Evolutionary conservation across 495 filamentous ascomycete genomes (phyloP), one percentile per base, ranked within the genome.

Genomic region (Talaromyces nanjingensis): DNA sequence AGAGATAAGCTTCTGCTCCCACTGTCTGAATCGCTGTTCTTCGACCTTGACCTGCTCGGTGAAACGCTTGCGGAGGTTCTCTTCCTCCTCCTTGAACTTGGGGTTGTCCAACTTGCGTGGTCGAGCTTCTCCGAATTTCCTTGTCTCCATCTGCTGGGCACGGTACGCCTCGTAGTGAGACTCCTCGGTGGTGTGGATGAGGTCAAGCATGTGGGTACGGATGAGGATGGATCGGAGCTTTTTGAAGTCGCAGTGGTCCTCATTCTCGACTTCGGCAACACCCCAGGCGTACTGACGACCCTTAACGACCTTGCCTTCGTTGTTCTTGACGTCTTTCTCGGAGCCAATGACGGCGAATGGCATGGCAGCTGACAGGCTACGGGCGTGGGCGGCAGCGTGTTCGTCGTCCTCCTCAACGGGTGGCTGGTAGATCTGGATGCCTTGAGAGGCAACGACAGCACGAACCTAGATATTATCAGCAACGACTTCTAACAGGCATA

Each of bases 201-300:
- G 88, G 72, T 98, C 94, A 65, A 98, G 87, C 94, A 98, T 98
- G 82, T 98, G 94, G n/a, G 96, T 98, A 71, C 94, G 92, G 82
- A 98, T 98, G 66, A 98, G 84, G 71, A 98, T 98, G 20, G 92
- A 96, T 68, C 94, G 93, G 65, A 98, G 89, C 83, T 98, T 98
- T 89, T 98, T 98, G 81, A 98, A 98, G 80, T 98, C 94, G 78
- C 94, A 98, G 87, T 98, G 94, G 66, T 98, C 94, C 76, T 98
- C 94, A 76, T 98, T 98, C 86, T 98, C 94, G 59, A 98, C 94
- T 76, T 98, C 94, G 63, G 96, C 94, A 66, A 98, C 94, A 81
- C 94, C 94, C 94, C 94, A 98, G 60, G 92, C 91, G 76, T 98
- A 98, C 78, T 98, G 94, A 60, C 94, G 94, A 67, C 94, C 94